Base-by-base conservation (phyloP, 2,329 filamentous ascomycete species). In the Beauveria sp. region DNA sequence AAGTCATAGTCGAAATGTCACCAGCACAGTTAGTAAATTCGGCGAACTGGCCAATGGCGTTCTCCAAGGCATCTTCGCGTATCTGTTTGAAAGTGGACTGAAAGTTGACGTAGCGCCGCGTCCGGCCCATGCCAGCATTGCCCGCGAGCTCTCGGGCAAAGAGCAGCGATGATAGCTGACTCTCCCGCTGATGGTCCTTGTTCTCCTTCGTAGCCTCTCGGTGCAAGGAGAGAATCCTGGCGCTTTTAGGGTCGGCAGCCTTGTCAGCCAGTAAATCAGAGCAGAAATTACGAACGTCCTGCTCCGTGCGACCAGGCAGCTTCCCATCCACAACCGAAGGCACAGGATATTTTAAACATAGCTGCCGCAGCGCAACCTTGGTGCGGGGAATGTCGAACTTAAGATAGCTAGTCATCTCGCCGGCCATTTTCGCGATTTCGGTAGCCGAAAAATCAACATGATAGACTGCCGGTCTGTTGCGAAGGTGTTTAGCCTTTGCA, bases 21-120 rank as follows among this genome's bases (percentile, higher is more conserved):
- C 85, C 84, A 34, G 84, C 84, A 57, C 83, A 85, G 65, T 83
- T 80, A 2, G 79, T 83, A 76, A 83, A 87, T 66, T 85, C 80
- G 3, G 79, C 74, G 30, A 78, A 74, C 9, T 79, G 71, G 52
- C 77, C 73, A 3, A 87, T 64, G 2, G 71, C 72, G 61, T 87
- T 84, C 65, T 87, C 84, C 5, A 87, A 64, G 2, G 71, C 72
- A 61, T 87, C 84, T 65, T 87, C 84, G 6, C 72, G 71, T 26
- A 73, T 69, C 43, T 72, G 77, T 24, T 68, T 73, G 46, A 82
- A 75, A 43, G 78, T 75, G 41, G 76, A 77, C 22, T 72, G 72
- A 41, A 82, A 79, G 63, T 82, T 78, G 20, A 74, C 64, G 4
- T 76, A 77, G 16, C 69, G 67, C 5, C 77, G 72, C 62, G 72